Percentiles rank a stretch among this genome's conserved stretches.
phyloP scores from a whole-genome alignment of 148 eudicot genomes.

The Diospyros lotus region DNA sequence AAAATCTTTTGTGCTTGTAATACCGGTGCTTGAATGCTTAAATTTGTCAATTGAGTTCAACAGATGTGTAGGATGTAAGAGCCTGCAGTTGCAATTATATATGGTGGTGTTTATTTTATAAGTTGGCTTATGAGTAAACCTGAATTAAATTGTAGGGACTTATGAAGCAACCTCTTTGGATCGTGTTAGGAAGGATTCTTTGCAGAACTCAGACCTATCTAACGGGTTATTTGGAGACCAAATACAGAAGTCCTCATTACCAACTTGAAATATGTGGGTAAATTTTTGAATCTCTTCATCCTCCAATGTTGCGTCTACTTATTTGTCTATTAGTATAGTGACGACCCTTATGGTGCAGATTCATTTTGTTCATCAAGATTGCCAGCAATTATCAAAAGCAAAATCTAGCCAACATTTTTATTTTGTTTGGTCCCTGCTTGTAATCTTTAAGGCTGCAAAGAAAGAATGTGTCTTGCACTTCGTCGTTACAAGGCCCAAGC shows the following conservation, averaged over 20 bases:
- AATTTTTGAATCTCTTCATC: background rate
- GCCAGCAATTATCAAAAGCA: background rate
- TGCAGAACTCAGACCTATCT: constrained; percentile 45
- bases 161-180: constrained; percentile 92
- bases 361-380: background rate
- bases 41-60: constrained; percentile 6
- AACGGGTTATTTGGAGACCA: constrained; percentile 68
- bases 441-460: background rate
- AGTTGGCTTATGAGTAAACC: background rate
- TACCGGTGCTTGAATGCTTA: background rate
- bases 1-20: background rate
- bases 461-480: background rate
- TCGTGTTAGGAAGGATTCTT: constrained; percentile 55
- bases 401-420: constrained; percentile 1
- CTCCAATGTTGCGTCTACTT: background rate
- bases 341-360: background rate
- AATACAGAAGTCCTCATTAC: constrained; percentile 68
- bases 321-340: background rate
- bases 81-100: background rate
- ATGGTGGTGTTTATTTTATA: constrained; percentile 1
- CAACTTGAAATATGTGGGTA: constrained; percentile 54
- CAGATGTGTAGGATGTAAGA: background rate
- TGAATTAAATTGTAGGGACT: constrained; percentile 55
- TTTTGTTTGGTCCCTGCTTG: background rate
- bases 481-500: too few species aligned